Evolutionary conservation across 345 rosid genomes (phyloP).

Genomic region (Kernera saxatilis): DNA sequence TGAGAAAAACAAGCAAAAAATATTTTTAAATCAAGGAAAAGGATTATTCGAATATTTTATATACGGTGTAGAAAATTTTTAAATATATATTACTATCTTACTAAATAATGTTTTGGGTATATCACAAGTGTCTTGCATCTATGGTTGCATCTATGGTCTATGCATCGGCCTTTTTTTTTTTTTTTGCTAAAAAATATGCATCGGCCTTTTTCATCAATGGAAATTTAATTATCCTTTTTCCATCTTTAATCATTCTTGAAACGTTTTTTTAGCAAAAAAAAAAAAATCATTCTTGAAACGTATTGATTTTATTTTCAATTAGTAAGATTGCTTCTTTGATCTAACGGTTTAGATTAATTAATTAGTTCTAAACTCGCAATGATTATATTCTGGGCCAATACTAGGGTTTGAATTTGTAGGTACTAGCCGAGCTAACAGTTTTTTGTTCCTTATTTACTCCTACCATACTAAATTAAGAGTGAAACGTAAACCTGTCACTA

Average conservation of each 20-base stretch:
- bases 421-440: background rate
- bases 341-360: slow-evolving; percentile 12
- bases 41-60: slow-evolving; percentile 28
- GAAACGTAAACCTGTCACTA: background rate
- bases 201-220: slow-evolving; percentile 8
- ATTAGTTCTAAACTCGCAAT: background rate
- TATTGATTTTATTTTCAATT: background rate
- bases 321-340: background rate
- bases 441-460: background rate
- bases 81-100: slow-evolving; percentile 9
- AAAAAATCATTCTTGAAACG: background rate
- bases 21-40: background rate
- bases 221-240: background rate
- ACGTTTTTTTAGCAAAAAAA: too few relatives aligned
- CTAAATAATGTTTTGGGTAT: slow-evolving; percentile 1
- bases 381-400: slow-evolving; percentile 5
- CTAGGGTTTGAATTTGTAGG: background rate
- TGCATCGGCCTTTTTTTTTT: slow-evolving; percentile 11
- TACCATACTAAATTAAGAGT: background rate
- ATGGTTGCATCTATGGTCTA: slow-evolving; percentile 26
- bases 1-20: slow-evolving; percentile 16
- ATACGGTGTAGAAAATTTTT: slow-evolving; percentile 26
- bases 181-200: too few relatives aligned
- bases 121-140: slow-evolving; percentile 23
- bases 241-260: background rate